phyloP scores from a whole-genome alignment of 2,329 filamentous ascomycete genomes.

The Fusarium domesticum region DNA sequence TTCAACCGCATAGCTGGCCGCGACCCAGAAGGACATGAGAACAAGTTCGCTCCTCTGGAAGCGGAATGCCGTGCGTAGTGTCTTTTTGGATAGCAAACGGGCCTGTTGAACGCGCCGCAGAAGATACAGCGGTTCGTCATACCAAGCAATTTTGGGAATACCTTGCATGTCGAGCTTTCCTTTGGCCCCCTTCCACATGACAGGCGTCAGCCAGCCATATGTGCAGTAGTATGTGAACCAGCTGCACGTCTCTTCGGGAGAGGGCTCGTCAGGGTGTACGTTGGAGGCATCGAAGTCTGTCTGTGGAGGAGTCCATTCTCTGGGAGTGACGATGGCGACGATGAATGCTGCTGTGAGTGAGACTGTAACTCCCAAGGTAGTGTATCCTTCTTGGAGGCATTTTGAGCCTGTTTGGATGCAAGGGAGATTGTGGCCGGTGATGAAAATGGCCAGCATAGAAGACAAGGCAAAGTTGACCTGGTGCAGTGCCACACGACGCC shows the following conservation, averaged over 20 bases:
- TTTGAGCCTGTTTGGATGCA: slow-evolving; percentile 39
- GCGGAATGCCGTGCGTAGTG: slow-evolving; percentile 44
- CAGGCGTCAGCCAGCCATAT: slow-evolving; percentile 49
- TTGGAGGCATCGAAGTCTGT: slow-evolving; percentile 39
- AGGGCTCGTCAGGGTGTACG: slow-evolving; percentile 40
- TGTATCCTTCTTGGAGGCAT: slow-evolving; percentile 29
- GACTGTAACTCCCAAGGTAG: slow-evolving; percentile 35
- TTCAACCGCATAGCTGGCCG: slow-evolving; percentile 41
- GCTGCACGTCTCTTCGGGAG: slow-evolving; percentile 52
- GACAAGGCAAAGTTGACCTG: slow-evolving; percentile 47
- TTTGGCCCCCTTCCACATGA: slow-evolving; percentile 47
- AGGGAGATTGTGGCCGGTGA: slow-evolving; percentile 40
- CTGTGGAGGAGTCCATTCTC: slow-evolving; percentile 49
- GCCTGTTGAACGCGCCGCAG: slow-evolving; percentile 43
- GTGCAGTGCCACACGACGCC: slow-evolving; percentile 46
- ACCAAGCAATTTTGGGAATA: slow-evolving; percentile 51
- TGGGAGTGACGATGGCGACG: slow-evolving; percentile 45
- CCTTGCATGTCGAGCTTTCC: slow-evolving; percentile 45
- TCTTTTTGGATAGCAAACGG: slow-evolving; percentile 42
- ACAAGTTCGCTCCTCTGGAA: slow-evolving; percentile 43
- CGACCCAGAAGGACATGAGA: slow-evolving; percentile 45
- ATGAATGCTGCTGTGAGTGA: slow-evolving; percentile 38
- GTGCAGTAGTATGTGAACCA: slow-evolving; percentile 52
- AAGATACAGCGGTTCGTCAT: slow-evolving; percentile 51
- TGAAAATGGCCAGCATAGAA: slow-evolving; percentile 37